Evolutionary conservation across 1,284 basidiomycete genomes (phyloP), one percentile per base, ranked within the genome.

Genomic region (Microbotryum lychnidis-dioicae): DNA sequence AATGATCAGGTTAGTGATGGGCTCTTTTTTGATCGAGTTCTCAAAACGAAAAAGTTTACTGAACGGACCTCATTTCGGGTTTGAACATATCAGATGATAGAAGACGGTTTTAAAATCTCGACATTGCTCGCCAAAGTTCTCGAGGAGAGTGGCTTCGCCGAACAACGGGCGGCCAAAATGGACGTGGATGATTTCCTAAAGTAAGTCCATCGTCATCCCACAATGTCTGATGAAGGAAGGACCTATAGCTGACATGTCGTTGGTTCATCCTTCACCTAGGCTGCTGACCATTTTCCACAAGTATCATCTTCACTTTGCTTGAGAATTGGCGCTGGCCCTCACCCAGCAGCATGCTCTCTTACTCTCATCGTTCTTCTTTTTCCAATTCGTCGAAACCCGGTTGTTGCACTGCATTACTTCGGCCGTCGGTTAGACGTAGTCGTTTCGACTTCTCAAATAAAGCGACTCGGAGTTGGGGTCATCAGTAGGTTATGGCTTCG

Each of bases 361-460:
- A 25, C 25, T 25, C 25, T 25, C 9, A 6, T 27, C 27, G 27
- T 27, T 27, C 27, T 27, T 4, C 18, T n/a, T 44, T 44, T 29
- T 31, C n/a, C 18, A 8, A 1, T 37, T 37, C n/a, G 20, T n/a
- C 33, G 37, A 16, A 6, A 4, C 14, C 37, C 2, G 12, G 1
- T 42, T 42, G 37, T 42, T 42, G 37, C 18, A 42, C 37, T 16
- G 12, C 37, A 42, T 42, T 12, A 18, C 16, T 42, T 42, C 37
- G n/a, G n/a, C n/a, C n/a, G n/a, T n/a, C n/a, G n/a, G 83, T 1
- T 6, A 81, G 27, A 98, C 83, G 74, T 97, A 96, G 7, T 83
- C 83, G 74, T 98, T 98, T 6, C 96, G 81, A 21, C 91, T 96
- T 29, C 89, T 93, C 21, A 97, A 81, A 23, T 1, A 23, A 25